These are phyloP conservation scores for Powellomyces hirtus DNA, from an alignment of 192 early-diverging fungal genomes.

Conservation along the genomic window DNA sequence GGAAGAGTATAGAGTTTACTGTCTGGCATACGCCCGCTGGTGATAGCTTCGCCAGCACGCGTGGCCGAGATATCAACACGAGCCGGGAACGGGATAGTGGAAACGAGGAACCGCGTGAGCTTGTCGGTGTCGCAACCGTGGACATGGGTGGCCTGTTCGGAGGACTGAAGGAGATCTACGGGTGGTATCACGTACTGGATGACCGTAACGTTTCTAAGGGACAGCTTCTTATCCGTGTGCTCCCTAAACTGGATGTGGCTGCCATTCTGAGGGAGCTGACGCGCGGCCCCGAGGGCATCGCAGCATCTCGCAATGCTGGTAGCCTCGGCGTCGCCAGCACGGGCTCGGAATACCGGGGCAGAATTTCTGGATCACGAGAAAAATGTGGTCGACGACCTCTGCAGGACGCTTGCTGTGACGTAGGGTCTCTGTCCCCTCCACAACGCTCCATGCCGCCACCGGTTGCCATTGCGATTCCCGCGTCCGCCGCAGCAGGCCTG, in stretches of 20 bases:
- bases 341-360: neutral
- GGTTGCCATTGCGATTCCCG: constrained; percentile 1
- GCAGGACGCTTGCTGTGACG: constrained; percentile 9
- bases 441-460: neutral
- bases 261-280: constrained; percentile 15
- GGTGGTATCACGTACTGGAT: constrained; percentile 38
- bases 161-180: constrained; percentile 28
- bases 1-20: constrained; percentile 9
- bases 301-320: neutral
- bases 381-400: constrained; percentile 9
- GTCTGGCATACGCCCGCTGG: constrained; percentile 24
- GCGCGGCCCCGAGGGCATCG: neutral
- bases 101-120: neutral
- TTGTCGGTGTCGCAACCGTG: constrained; percentile 27
- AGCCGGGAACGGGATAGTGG: neutral
- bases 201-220: constrained; percentile 13
- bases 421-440: neutral
- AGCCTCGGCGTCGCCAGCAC: neutral
- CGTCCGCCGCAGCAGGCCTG: neutral
- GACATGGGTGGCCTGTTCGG: constrained; percentile 33
- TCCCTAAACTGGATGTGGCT: constrained; percentile 28
- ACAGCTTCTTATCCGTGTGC: constrained; percentile 34
- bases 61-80: neutral
- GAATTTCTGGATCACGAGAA: no score
- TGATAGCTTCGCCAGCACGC: neutral